phyloP scores from a whole-genome alignment of 1,284 basidiomycete species.

The Naganishia cerealis region DNA sequence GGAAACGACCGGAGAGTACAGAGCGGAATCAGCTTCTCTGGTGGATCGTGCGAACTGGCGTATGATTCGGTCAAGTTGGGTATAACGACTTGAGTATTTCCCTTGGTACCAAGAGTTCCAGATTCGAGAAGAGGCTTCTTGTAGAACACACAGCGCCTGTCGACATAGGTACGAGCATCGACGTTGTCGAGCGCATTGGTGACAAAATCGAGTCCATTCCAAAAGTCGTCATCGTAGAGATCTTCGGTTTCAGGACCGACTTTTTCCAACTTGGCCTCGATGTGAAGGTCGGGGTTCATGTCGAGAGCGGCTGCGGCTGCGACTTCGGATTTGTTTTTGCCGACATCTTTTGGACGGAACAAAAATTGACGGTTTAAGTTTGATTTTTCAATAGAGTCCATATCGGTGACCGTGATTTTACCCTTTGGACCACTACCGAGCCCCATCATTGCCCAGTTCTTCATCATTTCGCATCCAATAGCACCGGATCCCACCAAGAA shows the following conservation, averaged over 20 bases:
- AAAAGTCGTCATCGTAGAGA: conserved; percentile 87
- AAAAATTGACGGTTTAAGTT: conserved; percentile 98
- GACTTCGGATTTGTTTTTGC: conserved; percentile 96
- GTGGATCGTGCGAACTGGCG: conserved; percentile 96
- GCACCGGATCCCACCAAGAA: conserved; percentile 98
- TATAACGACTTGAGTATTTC: conserved; percentile 94
- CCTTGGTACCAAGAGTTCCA: conserved; percentile 97
- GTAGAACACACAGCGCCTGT: conserved; percentile 96
- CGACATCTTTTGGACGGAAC: conserved; percentile 94
- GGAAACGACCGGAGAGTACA: conserved; percentile 99
- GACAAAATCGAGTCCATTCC: conserved; percentile 82
- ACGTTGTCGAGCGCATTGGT: conserved; percentile 99
- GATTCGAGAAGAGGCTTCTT: conserved; percentile 95
- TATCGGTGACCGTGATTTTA: conserved; percentile 88
- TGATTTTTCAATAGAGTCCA: conserved; percentile 99
- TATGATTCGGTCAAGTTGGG: conserved; percentile 97
- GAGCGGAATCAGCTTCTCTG: conserved; percentile 96
- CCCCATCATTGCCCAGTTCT: conserved; percentile 99
- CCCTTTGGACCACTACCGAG: conserved; percentile 79
- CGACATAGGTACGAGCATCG: conserved; percentile 74
- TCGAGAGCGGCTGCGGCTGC: conserved; percentile 87
- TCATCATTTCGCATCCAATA: conserved; percentile 99
- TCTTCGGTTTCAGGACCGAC: conserved; percentile 93
- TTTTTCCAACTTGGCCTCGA: conserved; percentile 84
- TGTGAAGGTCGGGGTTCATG: conserved; percentile 92